Evolutionary conservation across 2,329 filamentous ascomycete species (phyloP).

Genomic region (Stemphylium beticola): DNA sequence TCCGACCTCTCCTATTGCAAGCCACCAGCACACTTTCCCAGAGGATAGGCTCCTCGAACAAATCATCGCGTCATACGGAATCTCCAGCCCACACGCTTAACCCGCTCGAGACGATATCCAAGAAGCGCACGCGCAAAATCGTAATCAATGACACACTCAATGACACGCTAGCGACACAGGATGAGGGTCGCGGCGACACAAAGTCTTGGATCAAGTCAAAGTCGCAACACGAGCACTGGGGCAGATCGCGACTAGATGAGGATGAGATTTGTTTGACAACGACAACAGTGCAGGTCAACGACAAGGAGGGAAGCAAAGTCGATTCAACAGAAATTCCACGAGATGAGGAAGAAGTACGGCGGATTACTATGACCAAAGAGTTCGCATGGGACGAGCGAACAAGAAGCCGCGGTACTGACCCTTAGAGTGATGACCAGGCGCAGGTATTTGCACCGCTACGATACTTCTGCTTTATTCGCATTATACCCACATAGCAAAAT

Average conservation of each 20-base stretch:
- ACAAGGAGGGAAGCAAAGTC: conserved; percentile 1
- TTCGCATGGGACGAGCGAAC: conserved; percentile 30
- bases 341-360: conserved; percentile 7
- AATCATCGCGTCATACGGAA: conserved; percentile 11
- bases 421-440: too few relatives aligned
- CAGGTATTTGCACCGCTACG: too few relatives aligned
- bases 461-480: too few relatives aligned
- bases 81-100: conserved; percentile 14
- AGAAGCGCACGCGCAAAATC: conserved; percentile 30
- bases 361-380: conserved; percentile 24
- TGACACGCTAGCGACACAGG: conserved; percentile 8
- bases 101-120: conserved; percentile 30
- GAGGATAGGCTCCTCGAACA: conserved; percentile 4
- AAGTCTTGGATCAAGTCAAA: conserved; percentile 4
- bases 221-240: conserved; percentile 14
- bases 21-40: too few relatives aligned
- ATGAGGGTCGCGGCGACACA: neutral
- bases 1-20: too few relatives aligned
- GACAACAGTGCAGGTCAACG: conserved; percentile 17
- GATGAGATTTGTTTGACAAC: conserved; percentile 32
- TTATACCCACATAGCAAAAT: too few relatives aligned
- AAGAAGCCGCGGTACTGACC: too few relatives aligned
- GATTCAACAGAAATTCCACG: neutral
- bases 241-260: conserved; percentile 25
- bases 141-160: conserved; percentile 20